Evolutionary conservation across 1,284 basidiomycete genomes (phyloP).

Genomic region (Puccinia horiana): DNA sequence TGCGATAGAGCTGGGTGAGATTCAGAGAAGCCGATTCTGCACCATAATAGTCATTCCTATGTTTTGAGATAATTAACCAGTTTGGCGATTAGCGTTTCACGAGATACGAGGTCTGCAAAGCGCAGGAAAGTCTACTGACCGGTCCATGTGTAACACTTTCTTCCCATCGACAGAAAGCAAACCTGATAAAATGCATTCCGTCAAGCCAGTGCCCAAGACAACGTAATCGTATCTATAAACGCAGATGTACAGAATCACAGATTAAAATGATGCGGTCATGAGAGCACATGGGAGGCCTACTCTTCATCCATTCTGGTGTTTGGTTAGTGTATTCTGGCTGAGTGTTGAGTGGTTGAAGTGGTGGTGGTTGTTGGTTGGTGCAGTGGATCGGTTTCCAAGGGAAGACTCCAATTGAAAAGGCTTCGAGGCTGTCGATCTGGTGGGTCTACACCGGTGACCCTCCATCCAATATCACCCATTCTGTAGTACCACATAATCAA

Average conservation of each 20-base stretch:
- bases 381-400: neutral
- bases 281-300: neutral
- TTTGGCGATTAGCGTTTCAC: neutral
- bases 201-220: conserved; percentile 80
- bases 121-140: conserved; percentile 50
- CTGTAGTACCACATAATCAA: too few species aligned
- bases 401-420: neutral
- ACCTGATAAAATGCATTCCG: conserved; percentile 96
- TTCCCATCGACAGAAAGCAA: conserved; percentile 97
- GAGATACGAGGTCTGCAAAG: neutral
- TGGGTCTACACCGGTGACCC: too few species aligned
- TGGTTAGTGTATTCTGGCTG: neutral
- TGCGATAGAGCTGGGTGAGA: conserved; percentile 95
- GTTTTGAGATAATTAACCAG: neutral
- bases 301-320: conserved; percentile 38
- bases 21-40: conserved; percentile 96
- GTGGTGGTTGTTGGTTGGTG: neutral
- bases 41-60: conserved; percentile 94
- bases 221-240: conserved; percentile 51
- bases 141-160: conserved; percentile 99
- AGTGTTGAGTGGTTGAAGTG: neutral
- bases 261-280: neutral
- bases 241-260: neutral
- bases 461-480: too few species aligned
- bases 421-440: neutral